Evolutionary conservation across 352 stramenopile species (phyloP).

Genomic region (Phytophthora pseudosyringae): DNA sequence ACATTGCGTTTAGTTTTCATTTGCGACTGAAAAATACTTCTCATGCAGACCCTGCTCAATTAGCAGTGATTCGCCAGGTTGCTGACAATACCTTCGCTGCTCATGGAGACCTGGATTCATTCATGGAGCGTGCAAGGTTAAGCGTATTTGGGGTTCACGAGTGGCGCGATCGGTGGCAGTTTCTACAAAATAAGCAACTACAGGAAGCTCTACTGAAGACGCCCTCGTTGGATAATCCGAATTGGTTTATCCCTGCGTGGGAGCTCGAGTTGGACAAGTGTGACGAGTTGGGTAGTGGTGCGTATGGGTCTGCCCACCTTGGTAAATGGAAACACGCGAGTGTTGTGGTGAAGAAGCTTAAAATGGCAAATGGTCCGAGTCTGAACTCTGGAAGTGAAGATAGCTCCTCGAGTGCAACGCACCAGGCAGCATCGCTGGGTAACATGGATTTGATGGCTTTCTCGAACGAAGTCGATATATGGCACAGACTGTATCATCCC

Average conservation of each 20-base stretch:
- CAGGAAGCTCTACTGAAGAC: no score
- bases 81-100: slow-evolving; percentile 15
- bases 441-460: neutral
- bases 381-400: no score
- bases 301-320: slow-evolving; percentile 14
- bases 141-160: neutral
- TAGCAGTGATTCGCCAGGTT: slow-evolving; percentile 13
- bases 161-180: slow-evolving; percentile 16
- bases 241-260: slow-evolving; percentile 21
- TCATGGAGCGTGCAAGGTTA: neutral
- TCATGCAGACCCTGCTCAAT: neutral
- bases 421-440: neutral
- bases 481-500: slow-evolving; percentile 13
- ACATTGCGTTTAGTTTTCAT: slow-evolving; percentile 11
- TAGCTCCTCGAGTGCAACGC: neutral
- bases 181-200: neutral
- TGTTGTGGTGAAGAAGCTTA: slow-evolving; percentile 34
- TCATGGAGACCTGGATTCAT: slow-evolving; percentile 17
- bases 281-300: slow-evolving; percentile 23
- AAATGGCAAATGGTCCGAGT: neutral
- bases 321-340: slow-evolving; percentile 25
- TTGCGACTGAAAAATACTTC: neutral
- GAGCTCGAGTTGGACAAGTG: slow-evolving; percentile 27
- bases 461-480: slow-evolving; percentile 23
- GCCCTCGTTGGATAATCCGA: neutral